Base-by-base conservation (phyloP, 2,329 filamentous ascomycete species). In the Fonsecaea multimorphosa region DNA sequence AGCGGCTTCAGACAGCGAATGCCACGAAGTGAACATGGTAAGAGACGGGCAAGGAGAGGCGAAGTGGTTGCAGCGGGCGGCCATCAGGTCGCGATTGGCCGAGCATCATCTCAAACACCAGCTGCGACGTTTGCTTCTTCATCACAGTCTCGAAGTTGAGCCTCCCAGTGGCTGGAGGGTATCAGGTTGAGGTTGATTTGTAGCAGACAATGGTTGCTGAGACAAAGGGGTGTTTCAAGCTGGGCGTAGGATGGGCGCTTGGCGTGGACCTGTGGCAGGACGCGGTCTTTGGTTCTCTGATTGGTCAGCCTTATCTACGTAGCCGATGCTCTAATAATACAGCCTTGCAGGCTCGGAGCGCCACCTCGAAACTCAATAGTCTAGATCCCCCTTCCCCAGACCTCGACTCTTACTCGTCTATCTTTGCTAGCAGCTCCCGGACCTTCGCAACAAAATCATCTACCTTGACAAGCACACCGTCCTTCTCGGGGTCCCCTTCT, bases 401-500 rank as follows among this genome's bases (percentile, higher is more conserved):
- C 11, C 7, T 49, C 16, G 11, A 27, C 31, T 38, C 7, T 49
- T 52, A 60, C 31, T 60, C 27, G 34, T 63, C 62, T 40, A 66
- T 31, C 57, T 62, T 61, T 14, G 51, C 61, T 31, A 61, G 52
- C 27, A 67, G 56, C 14, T 55, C 53, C 19, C 63, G 65, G 19
- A 69, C 67, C 55, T 67, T 63, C 52, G 56, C 59, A 2, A 63
- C 65, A 6, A 67, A 29, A 34, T 73, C 70, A 29, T 58, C 46
- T 6, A 90, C 83, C 60, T 88, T 82, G 24, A 97, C 87, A 63
- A 93, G 79, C 49, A 93, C 85, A 57, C 93, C 94, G 66, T 96
- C 91, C 82, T 97, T 97, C 77, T 97, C 92, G 0, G 92, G 89
- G 83, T 97, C 91, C 29, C 88, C 92, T 46, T 95, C 89, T 2